Evolutionary conservation across 2,329 filamentous ascomycete genomes (phyloP), one percentile per base, ranked within the genome.

Genomic region (Eutypa lata): DNA sequence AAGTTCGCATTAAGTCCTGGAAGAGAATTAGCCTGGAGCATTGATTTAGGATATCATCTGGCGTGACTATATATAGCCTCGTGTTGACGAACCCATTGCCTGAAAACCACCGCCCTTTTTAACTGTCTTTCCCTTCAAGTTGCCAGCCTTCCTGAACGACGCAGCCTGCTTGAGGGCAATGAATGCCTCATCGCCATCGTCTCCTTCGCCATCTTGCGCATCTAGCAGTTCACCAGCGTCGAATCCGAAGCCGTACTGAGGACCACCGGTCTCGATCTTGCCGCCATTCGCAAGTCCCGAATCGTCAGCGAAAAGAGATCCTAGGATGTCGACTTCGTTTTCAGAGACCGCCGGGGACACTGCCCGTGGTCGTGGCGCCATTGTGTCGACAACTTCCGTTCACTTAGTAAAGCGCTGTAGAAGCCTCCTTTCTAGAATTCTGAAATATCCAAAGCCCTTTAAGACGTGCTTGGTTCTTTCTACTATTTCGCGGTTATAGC

Each of bases 31-130:
- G 58, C 40, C 3, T 40, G 31, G 40, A 47, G 26, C 6, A 7
- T 26, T 44, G 13, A 44, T 7, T 3, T 11, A 33, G 33, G 37
- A 22, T 16, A n/a, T 10, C 18, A 10, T 31, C 6, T 31, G 26
- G 26, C 10, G 6, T 31, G n/a, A 6, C 26, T 31, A 6, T 4
- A 26, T n/a, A 26, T 47, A 7, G 24, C 16, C 19, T 31, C 35
- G 8, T 53, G 43, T 50, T 26, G 19, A 57, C 74, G 53, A 72
- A 86, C 83, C 89, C 92, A 99, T 97, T 46, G 90, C 88, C 71
- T 99, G 94, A 68, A 99, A 99, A 49, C 93, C 94, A 64, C 94
- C 94, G 37, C 92, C 90, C 72, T 97, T 99, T 77, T 97, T 97
- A 31, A 90, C 89, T 2, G 87, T 88, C 57, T 89, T 89, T 19